Base-by-base conservation (phyloP, 2,329 filamentous ascomycete genomes). In the Diaporthe humulicola region DNA sequence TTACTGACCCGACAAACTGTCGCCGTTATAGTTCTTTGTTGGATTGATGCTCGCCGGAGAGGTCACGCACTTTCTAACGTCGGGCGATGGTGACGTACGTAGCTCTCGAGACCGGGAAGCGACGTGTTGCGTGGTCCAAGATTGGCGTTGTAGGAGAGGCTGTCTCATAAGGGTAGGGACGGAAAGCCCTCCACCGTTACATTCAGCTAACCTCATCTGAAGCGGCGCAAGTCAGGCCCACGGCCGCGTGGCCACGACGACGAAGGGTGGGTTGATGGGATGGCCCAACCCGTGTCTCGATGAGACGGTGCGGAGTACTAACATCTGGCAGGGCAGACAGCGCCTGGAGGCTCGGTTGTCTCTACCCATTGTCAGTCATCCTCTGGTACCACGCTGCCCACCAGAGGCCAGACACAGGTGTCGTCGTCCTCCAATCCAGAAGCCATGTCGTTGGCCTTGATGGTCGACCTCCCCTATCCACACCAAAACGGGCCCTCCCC, bases 331-430 rank as follows among this genome's bases (percentile, higher is more conserved):
- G 22, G 38, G 30, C 25, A 38, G 15, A 38, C 22, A n/a, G 28
- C 67, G 40, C 22, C 30, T 52, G 15, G 57, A 64, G 42, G 14
- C 17, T 22, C 19, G n/a, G 22, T 33, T 12, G 19, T 54, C 25
- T 40, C 25, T 15, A 15, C 30, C 30, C 57, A 36, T 61, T 36
- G 48, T 71, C 70, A 61, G 48, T 71, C 70, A 61, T 71, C n/a
- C 38, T 52, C 19, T 38, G 33, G 25, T 19, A 61, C 17, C 7
- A 33, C 48, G 50, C 40, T 22, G 33, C 52, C 33, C 30, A 52
- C 60, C 57, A 70, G n/a, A 60, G 70, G 38, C n/a, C 28, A 54
- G 7, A 30, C 5, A 17, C n/a, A 36, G 28, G 17, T 38, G 50
- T 38, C 15, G 60, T 54, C 15, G 28, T 60, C 15, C 17, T 38